These are phyloP conservation scores for Ophiostoma quercus DNA, from an alignment of 2,329 filamentous ascomycete species.

Conservation along the genomic window DNA sequence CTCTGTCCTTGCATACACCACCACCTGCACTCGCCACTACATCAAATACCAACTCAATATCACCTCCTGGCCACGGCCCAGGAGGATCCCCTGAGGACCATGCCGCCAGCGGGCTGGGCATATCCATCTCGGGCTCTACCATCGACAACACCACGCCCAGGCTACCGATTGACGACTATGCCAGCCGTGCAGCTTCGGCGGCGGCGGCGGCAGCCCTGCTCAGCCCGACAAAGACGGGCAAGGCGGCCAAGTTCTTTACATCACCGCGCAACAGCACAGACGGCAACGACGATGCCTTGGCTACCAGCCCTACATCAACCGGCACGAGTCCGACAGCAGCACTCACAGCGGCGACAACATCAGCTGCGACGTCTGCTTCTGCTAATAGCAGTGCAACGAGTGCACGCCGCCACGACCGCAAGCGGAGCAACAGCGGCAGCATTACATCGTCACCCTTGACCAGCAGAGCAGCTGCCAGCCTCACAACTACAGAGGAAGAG, in stretches of 20 bases:
- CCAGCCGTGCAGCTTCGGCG: constrained; percentile 32
- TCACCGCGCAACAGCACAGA: constrained; percentile 2
- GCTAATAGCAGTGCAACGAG: constrained; percentile 20
- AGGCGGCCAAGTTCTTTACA: constrained; percentile 15
- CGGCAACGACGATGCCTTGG: constrained; percentile 20
- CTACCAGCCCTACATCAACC: neutral
- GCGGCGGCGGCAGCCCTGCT: constrained; percentile 18
- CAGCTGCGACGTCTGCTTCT: constrained; percentile 24
- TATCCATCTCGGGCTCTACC: constrained; percentile 38
- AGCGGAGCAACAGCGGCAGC: constrained; percentile 18
- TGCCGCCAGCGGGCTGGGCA: constrained; percentile 39
- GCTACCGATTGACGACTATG: constrained; percentile 44
- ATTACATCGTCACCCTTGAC: constrained; percentile 15
- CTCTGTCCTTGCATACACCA: neutral
- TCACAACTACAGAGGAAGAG: neutral
- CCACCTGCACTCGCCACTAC: neutral
- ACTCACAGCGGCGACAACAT: constrained; percentile 19
- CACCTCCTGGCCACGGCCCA: constrained; percentile 4
- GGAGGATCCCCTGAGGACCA: neutral
- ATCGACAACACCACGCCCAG: constrained; percentile 36
- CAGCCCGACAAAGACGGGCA: constrained; percentile 23
- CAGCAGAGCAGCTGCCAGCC: constrained; percentile 22
- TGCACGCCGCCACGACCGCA: constrained; percentile 17
- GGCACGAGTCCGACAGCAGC: neutral
- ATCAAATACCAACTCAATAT: neutral